Percentiles rank a stretch among this genome's conserved stretches.
These are phyloP conservation scores for Dendrobium nobile DNA, from an alignment of 106 monocot species.

Conservation along the genomic window DNA sequence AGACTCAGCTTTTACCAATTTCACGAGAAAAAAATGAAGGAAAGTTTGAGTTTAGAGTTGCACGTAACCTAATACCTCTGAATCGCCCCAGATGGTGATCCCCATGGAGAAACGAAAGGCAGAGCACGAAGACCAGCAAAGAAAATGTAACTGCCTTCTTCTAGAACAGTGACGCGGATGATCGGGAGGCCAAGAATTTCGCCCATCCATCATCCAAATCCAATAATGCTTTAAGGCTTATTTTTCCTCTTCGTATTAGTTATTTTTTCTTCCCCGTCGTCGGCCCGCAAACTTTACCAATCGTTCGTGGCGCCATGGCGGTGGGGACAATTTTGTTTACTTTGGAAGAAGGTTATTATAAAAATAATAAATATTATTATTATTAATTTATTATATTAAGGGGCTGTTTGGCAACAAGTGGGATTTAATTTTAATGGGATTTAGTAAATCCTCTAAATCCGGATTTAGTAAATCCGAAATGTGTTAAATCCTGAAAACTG, in stretches of 20 bases:
- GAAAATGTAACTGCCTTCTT: neutral
- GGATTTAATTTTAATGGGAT: too few relatives aligned
- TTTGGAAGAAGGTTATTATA: too few relatives aligned
- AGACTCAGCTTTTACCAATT: neutral
- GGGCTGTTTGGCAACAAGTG: too few relatives aligned
- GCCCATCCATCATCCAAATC: neutral
- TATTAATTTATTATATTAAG: too few relatives aligned
- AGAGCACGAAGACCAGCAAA: neutral
- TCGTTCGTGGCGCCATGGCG: too few relatives aligned
- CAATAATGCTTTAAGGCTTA: neutral
- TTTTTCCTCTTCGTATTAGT: neutral
- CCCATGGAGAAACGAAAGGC: neutral
- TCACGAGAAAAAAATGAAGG: neutral
- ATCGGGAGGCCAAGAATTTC: neutral
- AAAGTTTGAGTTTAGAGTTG: neutral
- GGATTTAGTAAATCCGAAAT: too few relatives aligned
- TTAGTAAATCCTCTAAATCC: too few relatives aligned
- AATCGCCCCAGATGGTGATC: neutral
- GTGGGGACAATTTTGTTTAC: too few relatives aligned
- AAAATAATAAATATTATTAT: too few relatives aligned
- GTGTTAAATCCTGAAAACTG: too few relatives aligned
- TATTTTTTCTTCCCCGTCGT: neutral
- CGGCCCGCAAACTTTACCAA: neutral
- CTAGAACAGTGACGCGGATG: neutral
- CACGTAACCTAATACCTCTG: neutral